Evolutionary conservation across 169 alveolate genomes (phyloP).

Genomic region (Eimeria acervulina): DNA sequence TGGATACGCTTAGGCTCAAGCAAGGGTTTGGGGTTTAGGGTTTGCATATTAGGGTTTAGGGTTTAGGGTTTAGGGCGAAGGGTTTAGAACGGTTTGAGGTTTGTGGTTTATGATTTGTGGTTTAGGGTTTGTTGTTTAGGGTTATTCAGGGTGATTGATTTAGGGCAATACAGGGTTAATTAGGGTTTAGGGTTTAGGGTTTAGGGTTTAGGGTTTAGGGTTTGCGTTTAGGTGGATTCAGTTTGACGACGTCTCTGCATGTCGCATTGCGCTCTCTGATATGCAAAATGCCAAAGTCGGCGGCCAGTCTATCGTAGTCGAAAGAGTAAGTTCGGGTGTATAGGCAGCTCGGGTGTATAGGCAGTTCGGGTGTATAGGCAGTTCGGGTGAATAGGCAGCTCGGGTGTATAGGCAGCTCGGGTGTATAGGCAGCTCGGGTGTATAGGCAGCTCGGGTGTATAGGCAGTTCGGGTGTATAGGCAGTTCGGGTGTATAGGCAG

Average conservation of each 20-base stretch:
- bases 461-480: neutral
- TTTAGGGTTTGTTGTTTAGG: no score
- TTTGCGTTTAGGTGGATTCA: constrained; percentile 10
- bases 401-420: neutral
- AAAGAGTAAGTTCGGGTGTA: constrained; percentile 29
- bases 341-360: neutral
- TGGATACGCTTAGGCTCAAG: no score
- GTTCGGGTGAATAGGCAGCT: no score
- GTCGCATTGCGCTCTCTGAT: constrained; percentile 11
- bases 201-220: constrained; percentile 45
- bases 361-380: no score
- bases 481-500: neutral
- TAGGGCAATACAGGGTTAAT: no score
- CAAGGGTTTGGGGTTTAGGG: no score
- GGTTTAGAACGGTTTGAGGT: no score
- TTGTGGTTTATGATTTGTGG: no score
- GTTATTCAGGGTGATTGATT: no score
- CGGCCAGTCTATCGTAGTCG: neutral
- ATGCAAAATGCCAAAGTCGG: constrained; percentile 44
- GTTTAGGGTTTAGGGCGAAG: no score
- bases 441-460: neutral
- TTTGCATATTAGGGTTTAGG: no score
- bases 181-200: constrained; percentile 30
- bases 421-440: no score
- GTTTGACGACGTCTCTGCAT: constrained; percentile 26